Percentiles rank a stretch among this genome's conserved stretches.
These are phyloP conservation scores for Dryas alaskensis DNA, from an alignment of 306 rosid species.

Conservation along the genomic window DNA sequence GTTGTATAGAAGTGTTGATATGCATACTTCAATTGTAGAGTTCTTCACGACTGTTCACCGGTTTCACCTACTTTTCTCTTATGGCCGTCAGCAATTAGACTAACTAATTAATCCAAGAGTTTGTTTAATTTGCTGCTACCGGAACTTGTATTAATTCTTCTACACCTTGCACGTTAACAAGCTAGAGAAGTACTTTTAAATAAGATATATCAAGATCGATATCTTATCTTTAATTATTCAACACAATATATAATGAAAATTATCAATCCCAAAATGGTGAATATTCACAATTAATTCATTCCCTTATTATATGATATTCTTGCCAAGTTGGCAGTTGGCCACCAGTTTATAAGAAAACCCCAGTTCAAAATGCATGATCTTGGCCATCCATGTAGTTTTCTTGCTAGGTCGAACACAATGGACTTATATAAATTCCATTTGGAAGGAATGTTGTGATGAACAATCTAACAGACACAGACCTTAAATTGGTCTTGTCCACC, in stretches of 20 bases:
- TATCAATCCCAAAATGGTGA: too few species aligned
- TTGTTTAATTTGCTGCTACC: constrained; percentile 44
- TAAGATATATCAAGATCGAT: neutral
- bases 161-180: neutral
- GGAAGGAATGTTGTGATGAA: neutral
- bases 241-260: too few species aligned
- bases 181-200: neutral
- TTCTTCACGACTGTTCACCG: constrained; percentile 59
- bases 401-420: too few species aligned
- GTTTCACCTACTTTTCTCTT: constrained; percentile 58
- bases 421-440: neutral
- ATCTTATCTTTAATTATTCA: too few species aligned
- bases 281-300: too few species aligned
- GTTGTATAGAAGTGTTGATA: too few species aligned
- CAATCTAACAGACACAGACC: neutral
- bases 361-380: too few species aligned
- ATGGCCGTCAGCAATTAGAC: constrained; percentile 21
- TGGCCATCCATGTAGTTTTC: too few species aligned
- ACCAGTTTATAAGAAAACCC: too few species aligned
- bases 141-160: constrained; percentile 22
- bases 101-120: constrained; percentile 9
- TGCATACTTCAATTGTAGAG: constrained; percentile 5
- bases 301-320: too few species aligned
- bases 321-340: too few species aligned
- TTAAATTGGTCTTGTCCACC: neutral